phyloP scores from a whole-genome alignment of 352 stramenopile species.

The Halophytophthora polymorphica region DNA sequence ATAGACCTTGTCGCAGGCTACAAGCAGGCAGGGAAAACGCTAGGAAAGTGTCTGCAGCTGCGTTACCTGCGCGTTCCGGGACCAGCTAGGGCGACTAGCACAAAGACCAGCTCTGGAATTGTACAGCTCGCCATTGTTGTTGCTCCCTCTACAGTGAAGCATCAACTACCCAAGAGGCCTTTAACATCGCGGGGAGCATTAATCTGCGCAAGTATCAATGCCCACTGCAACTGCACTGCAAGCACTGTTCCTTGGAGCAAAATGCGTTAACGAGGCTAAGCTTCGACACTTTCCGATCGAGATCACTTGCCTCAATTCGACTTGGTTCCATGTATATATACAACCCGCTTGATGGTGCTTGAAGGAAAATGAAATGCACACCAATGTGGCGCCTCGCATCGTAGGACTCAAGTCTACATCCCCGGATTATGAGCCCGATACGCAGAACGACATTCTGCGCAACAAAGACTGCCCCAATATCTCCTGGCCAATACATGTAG shows the following conservation, averaged over 20 bases:
- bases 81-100: constrained; percentile 1
- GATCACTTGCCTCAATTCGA: not conserved
- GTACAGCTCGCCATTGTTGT: no score
- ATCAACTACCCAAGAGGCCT: no score
- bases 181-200: no score
- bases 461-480: constrained; percentile 61
- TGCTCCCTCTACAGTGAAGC: no score
- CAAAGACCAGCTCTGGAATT: no score
- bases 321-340: not conserved
- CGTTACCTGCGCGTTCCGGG: constrained; percentile 12
- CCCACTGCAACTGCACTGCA: no score
- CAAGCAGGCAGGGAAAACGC: not conserved
- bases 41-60: constrained; percentile 10
- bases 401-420: no score
- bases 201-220: no score
- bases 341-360: no score
- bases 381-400: constrained; percentile 63
- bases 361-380: constrained; percentile 4
- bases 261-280: no score
- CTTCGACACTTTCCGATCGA: not conserved
- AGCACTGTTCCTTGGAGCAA: no score
- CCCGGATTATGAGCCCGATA: no score
- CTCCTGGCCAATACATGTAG: constrained; percentile 55
- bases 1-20: not conserved
- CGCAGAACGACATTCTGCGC: constrained; percentile 66